phyloP scores from a whole-genome alignment of 1,284 basidiomycete genomes.

The Naganishia cerealis region DNA sequence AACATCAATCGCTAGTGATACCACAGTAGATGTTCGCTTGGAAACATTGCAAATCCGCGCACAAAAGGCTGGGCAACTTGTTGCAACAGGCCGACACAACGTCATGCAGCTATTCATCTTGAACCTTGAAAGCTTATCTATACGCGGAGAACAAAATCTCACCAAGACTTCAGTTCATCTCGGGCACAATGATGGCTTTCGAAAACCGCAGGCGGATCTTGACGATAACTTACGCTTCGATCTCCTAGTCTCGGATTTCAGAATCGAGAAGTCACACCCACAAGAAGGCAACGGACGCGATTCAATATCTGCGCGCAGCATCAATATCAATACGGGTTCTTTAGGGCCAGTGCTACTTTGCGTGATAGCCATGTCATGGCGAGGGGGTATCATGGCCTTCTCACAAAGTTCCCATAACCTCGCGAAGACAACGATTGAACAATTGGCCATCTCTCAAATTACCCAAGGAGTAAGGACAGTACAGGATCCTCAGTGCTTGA shows the following conservation, averaged over 20 bases:
- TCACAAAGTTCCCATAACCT: too few relatives aligned
- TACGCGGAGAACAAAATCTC: conserved; percentile 17
- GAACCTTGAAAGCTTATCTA: background rate
- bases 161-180: conserved; percentile 7
- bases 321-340: conserved; percentile 2
- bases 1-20: conserved; percentile 19
- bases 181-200: conserved; percentile 10
- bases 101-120: background rate
- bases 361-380: conserved; percentile 17
- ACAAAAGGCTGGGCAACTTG: conserved; percentile 9
- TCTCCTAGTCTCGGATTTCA: background rate
- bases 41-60: background rate
- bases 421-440: background rate
- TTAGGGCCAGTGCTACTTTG: conserved; percentile 14
- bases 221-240: conserved; percentile 23
- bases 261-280: background rate
- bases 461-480: background rate
- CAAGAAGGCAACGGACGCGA: background rate
- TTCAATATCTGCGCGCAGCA: background rate
- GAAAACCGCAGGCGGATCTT: conserved; percentile 19
- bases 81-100: background rate
- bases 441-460: conserved; percentile 5
- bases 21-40: background rate
- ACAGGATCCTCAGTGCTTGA: conserved; percentile 19
- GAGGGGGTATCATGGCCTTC: background rate